Evolutionary conservation across 768 basidiomycete species (phyloP).

Genomic region (Agrocybe chaxingu): DNA sequence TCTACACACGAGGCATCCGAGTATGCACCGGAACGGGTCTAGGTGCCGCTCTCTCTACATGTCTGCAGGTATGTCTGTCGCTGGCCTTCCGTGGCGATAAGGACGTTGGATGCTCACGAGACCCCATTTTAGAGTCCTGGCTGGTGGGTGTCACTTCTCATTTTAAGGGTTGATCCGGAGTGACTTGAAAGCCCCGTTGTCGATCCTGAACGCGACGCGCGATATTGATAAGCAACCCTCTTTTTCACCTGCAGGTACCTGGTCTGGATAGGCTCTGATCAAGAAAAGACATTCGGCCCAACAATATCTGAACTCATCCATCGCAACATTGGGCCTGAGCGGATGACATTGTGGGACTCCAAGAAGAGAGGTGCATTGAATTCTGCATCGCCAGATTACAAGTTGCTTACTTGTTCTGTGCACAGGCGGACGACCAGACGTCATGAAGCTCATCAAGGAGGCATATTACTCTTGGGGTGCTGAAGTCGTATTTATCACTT

Average conservation of each 20-base stretch:
- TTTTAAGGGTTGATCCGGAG: conserved; percentile 7
- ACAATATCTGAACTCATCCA: conserved; percentile 74
- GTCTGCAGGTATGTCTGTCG: conserved; percentile 60
- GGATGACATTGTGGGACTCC: conserved; percentile 76
- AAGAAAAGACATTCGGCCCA: conserved; percentile 82
- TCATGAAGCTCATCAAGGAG: conserved; percentile 75
- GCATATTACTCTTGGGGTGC: conserved; percentile 75
- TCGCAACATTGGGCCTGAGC: conserved; percentile 64
- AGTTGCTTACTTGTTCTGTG: neutral
- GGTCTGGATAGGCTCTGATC: conserved; percentile 84
- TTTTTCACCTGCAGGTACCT: conserved; percentile 50
- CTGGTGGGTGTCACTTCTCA: conserved; percentile 31
- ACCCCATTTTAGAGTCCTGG: conserved; percentile 36
- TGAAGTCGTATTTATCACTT: conserved; percentile 82
- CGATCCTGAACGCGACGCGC: neutral
- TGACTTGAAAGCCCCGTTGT: neutral
- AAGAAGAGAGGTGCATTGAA: conserved; percentile 51
- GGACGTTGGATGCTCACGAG: conserved; percentile 9
- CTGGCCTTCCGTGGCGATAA: neutral
- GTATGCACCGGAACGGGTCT: conserved; percentile 85
- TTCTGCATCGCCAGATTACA: neutral
- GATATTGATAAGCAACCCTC: too few species aligned
- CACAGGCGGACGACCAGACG: conserved; percentile 67
- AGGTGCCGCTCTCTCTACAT: conserved; percentile 78
- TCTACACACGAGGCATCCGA: conserved; percentile 80